Percentiles rank a stretch among this genome's conserved stretches.
phyloP scores from a whole-genome alignment of 148 eudicot species.

The Bassia scoparia region DNA sequence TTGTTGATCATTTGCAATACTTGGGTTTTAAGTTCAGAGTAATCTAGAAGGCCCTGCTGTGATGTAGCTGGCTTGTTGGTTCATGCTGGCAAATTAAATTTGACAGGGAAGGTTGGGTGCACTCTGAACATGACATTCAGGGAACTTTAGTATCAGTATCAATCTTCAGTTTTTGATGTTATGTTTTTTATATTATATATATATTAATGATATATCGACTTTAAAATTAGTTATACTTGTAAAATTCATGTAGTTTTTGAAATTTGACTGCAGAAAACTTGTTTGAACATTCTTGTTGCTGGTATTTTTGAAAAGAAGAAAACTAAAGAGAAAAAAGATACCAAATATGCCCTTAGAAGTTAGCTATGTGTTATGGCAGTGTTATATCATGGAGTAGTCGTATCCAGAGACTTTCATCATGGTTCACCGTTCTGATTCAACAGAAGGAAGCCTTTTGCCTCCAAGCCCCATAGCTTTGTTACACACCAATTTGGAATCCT shows the following conservation, averaged over 20 bases:
- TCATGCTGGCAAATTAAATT: neutral
- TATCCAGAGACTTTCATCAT: neutral
- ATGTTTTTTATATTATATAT: too few relatives aligned
- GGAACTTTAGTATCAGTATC: too few relatives aligned
- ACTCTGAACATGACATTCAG: neutral
- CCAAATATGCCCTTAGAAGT: too few relatives aligned
- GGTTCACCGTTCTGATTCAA: neutral
- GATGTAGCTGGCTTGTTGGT: neutral
- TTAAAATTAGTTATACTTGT: too few relatives aligned
- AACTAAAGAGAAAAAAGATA: too few relatives aligned
- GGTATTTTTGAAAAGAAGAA: too few relatives aligned
- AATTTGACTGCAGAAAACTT: too few relatives aligned
- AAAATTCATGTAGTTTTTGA: too few relatives aligned
- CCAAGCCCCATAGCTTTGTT: neutral
- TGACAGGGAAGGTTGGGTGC: neutral
- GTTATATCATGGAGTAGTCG: neutral
- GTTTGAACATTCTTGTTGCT: too few relatives aligned
- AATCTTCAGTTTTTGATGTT: too few relatives aligned
- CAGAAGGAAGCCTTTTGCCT: neutral
- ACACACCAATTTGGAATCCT: neutral
- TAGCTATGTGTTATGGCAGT: neutral
- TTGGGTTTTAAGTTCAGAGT: neutral
- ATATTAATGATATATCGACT: too few relatives aligned
- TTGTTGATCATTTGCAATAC: neutral
- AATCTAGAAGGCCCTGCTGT: neutral